phyloP scores from a whole-genome alignment of 2,329 filamentous ascomycete species.

The Akanthomyces uredinophilus region DNA sequence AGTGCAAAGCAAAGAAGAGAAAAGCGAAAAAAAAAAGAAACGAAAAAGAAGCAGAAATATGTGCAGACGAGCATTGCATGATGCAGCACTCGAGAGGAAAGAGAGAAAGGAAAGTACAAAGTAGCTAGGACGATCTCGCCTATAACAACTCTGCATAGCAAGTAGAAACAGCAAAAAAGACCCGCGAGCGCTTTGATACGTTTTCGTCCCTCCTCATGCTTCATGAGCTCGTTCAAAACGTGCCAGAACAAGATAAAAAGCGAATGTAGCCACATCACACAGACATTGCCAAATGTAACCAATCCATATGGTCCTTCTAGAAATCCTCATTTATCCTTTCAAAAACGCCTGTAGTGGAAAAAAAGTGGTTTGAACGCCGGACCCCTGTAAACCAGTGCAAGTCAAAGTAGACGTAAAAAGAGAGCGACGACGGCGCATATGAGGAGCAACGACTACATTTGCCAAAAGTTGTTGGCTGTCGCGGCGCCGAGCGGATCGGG shows the following conservation, averaged over 20 bases:
- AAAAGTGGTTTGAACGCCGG: slow-evolving; percentile 1
- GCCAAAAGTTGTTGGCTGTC: slow-evolving; percentile 31
- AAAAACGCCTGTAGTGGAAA: slow-evolving; percentile 2
- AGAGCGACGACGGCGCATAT: neutral
- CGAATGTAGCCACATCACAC: slow-evolving; percentile 9
- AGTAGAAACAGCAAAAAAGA: slow-evolving; percentile 5
- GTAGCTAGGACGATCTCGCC: slow-evolving; percentile 14
- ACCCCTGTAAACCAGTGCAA: neutral
- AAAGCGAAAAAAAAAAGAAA: slow-evolving; percentile 7
- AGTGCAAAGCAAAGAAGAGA: neutral
- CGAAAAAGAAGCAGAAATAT: neutral
- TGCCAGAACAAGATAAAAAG: neutral
- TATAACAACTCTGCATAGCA: slow-evolving; percentile 13
- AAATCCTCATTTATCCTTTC: slow-evolving; percentile 12
- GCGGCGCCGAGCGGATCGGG: slow-evolving; percentile 29
- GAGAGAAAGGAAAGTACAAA: slow-evolving; percentile 19
- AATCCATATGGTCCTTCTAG: slow-evolving; percentile 9
- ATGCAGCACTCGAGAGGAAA: slow-evolving; percentile 18
- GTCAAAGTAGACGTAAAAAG: neutral
- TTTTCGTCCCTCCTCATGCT: slow-evolving; percentile 4
- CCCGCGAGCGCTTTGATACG: slow-evolving; percentile 8
- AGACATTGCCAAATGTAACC: slow-evolving; percentile 4
- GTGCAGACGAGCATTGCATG: slow-evolving; percentile 4
- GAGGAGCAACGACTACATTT: slow-evolving; percentile 22
- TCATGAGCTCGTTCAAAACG: slow-evolving; percentile 3